Evolutionary conservation across 2,329 filamentous ascomycete genomes (phyloP), one percentile per base, ranked within the genome.

Genomic region (Colletotrichum cereale): DNA sequence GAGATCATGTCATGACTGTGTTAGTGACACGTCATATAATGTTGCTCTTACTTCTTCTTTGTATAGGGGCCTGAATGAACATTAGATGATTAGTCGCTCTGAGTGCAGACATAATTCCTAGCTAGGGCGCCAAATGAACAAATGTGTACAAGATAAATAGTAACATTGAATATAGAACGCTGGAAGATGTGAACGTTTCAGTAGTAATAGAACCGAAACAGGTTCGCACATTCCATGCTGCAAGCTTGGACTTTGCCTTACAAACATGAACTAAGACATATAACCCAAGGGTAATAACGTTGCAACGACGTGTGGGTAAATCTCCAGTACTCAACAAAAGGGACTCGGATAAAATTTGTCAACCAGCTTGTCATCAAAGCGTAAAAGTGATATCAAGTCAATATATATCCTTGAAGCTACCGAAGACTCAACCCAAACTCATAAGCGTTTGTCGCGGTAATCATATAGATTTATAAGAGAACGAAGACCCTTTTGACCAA

Each of bases 401-500:
- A 7, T 0, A 12, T 24, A 11, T 1, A 36, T 6, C 18, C 6
- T n/a, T 24, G 10, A 24, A 8, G 48, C 12, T 29, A 2, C 2
- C 18, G 48, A 29, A 18, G 16, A 14, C 8, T 29, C 26, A 18
- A 29, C 4, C 5, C 12, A 16, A 18, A 26, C 11, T 11, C 14
- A 24, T 24, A 12, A 12, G 5, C 10, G 7, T n/a, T 6, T 44
- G 7, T 18, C 10, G 8, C 7, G 7, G 12, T 3, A 14, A 16
- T 18, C 48, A 5, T 50, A 10, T 3, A 44, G 16, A 14, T 14
- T 12, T 34, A 12, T 18, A 29, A 16, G 5, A 40, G 5, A 44
- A 2, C n/a, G 24, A 26, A 1, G 1, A 8, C 36, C 4, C 1
- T 12, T 11, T 7, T 6, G 0, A 2, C 11, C 5, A 24, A 0